A percentile compares a stretch with the other conserved stretches of the same genome.
Evolutionary conservation across 2,329 filamentous ascomycete genomes (phyloP).

Genomic region (Leptodontidium sp.): DNA sequence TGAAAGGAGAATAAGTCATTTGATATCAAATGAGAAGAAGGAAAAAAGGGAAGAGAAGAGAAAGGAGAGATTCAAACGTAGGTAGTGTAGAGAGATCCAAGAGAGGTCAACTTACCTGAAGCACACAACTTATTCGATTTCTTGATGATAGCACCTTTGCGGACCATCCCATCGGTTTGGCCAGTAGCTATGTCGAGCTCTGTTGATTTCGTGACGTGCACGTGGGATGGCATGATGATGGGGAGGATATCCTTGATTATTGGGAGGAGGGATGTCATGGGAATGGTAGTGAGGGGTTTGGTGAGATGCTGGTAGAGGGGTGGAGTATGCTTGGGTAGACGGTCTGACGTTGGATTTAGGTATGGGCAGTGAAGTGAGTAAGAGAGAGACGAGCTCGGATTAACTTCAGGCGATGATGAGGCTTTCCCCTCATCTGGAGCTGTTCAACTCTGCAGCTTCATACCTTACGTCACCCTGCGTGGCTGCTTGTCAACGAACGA

Average conservation of each 20-base stretch:
- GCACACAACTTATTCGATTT: constrained; percentile 73
- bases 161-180: constrained; percentile 58
- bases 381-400: not conserved
- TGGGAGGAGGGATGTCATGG: constrained; percentile 62
- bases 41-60: not conserved
- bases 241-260: constrained; percentile 65
- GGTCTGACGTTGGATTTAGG: not conserved
- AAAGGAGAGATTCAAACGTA: not conserved
- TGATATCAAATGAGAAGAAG: not conserved
- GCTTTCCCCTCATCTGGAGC: no score
- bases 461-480: no score
- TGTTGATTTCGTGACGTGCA: constrained; percentile 61
- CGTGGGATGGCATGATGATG: constrained; percentile 64
- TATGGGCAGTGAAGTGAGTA: not conserved
- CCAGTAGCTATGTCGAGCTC: constrained; percentile 55
- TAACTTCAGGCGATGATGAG: not conserved
- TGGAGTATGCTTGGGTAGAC: not conserved
- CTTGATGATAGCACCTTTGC: constrained; percentile 66
- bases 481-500: no score
- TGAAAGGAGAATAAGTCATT: no score
- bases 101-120: constrained; percentile 57
- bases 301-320: not conserved
- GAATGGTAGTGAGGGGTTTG: not conserved
- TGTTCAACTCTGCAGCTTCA: no score
- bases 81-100: not conserved